Evolutionary conservation across 176 grass and related monocot genomes (phyloP).

Genomic region (Carex scoparia): DNA sequence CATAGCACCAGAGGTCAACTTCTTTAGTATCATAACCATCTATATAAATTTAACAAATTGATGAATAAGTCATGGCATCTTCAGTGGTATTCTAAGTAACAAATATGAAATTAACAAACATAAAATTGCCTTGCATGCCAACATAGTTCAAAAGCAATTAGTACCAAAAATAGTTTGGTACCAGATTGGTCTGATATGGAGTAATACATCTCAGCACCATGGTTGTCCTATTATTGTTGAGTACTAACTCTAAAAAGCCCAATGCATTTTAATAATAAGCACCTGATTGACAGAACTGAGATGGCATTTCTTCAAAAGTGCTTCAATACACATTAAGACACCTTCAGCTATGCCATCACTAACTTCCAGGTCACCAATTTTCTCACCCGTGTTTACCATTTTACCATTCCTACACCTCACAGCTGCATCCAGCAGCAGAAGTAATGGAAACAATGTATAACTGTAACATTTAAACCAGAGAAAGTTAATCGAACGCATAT

Average conservation of each 20-base stretch:
- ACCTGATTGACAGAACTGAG: slow-evolving; percentile 72
- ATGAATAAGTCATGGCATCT: neutral
- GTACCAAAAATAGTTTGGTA: neutral
- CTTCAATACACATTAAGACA: slow-evolving; percentile 58
- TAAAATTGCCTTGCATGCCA: too few species aligned
- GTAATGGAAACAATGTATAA: slow-evolving; percentile 69
- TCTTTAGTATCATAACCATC: slow-evolving; percentile 79
- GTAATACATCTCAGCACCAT: neutral
- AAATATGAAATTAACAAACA: too few species aligned
- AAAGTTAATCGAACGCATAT: slow-evolving; percentile 1
- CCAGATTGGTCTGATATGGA: neutral
- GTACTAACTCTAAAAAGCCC: slow-evolving; percentile 2
- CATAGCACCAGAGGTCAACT: slow-evolving; percentile 66
- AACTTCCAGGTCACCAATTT: slow-evolving; percentile 31
- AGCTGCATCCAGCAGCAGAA: slow-evolving; percentile 70
- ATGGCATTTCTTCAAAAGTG: slow-evolving; percentile 63
- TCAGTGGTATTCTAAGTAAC: too few species aligned
- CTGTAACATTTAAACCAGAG: slow-evolving; percentile 23
- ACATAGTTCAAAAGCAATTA: too few species aligned
- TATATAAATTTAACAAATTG: slow-evolving; percentile 15
- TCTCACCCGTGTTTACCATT: slow-evolving; percentile 18
- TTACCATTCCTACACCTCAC: slow-evolving; percentile 66
- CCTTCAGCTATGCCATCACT: slow-evolving; percentile 59
- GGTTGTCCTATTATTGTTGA: slow-evolving; percentile 3
- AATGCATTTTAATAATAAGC: slow-evolving; percentile 15